phyloP scores from a whole-genome alignment of 176 grass and related monocot genomes.

The Carex kokanica region DNA sequence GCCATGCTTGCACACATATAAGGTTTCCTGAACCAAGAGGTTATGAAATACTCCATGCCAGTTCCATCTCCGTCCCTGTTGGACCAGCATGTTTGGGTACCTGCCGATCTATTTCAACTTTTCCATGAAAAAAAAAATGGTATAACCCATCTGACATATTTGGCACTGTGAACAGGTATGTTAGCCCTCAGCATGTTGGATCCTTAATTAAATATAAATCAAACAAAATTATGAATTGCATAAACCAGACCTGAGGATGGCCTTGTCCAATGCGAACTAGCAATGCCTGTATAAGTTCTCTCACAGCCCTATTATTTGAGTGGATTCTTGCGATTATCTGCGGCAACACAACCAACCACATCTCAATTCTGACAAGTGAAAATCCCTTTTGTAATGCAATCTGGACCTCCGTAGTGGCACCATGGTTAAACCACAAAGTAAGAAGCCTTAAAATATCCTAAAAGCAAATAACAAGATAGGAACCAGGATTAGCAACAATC shows the following conservation, averaged over 20 bases:
- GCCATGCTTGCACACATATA: neutral
- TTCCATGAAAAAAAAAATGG: neutral
- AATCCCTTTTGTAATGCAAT: constrained; percentile 83
- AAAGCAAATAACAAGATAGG: constrained; percentile 23
- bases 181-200: neutral
- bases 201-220: neutral
- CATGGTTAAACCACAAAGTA: constrained; percentile 97
- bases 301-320: constrained; percentile 84
- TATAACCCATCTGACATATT: neutral
- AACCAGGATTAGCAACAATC: constrained; percentile 6
- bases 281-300: constrained; percentile 93
- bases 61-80: neutral
- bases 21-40: neutral
- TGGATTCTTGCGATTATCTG: constrained; percentile 99
- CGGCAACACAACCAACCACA: constrained; percentile 96
- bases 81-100: neutral
- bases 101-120: neutral
- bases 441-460: constrained; percentile 97
- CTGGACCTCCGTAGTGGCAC: constrained; percentile 80
- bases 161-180: neutral
- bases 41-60: neutral
- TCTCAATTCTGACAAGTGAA: constrained; percentile 94
- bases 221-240: neutral
- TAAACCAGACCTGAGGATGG: constrained; percentile 82
- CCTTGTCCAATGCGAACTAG: constrained; percentile 85